Conservation (phyloP, 345 rosid genomes). For the Hibiscus syriacus region DNA sequence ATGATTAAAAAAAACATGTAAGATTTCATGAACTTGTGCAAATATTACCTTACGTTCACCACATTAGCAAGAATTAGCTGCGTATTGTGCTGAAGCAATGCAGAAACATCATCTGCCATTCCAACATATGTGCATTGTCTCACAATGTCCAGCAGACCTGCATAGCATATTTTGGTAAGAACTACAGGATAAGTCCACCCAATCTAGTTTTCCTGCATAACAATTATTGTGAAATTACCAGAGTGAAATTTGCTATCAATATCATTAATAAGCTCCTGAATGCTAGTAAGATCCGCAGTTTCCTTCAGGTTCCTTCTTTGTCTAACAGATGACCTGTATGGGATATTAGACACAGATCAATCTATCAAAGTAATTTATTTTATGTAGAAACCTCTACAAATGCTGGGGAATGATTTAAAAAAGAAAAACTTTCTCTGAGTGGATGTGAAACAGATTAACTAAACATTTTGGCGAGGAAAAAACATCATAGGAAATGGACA, state of each 20-base stretch:
- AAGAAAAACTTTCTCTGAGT: background rate
- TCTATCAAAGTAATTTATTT: constrained; percentile 2
- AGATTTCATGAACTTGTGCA: background rate
- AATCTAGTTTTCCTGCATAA: constrained; percentile 9
- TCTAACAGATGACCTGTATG: constrained; percentile 60
- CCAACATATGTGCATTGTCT: constrained; percentile 84
- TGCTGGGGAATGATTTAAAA: background rate
- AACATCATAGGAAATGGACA: background rate
- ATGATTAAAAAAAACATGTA: background rate
- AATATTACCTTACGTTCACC: constrained; percentile 65
- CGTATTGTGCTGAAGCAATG: constrained; percentile 81
- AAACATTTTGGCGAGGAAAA: background rate
- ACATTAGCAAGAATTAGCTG: constrained; percentile 86
- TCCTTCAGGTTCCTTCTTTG: constrained; percentile 83
- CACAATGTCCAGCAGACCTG: constrained; percentile 74
- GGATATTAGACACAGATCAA: background rate
- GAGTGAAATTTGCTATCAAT: constrained; percentile 60
- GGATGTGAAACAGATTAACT: background rate
- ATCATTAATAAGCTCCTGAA: constrained; percentile 68
- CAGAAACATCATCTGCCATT: constrained; percentile 90
- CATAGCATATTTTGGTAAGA: constrained; percentile 15
- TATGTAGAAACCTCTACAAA: background rate
- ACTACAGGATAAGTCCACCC: background rate
- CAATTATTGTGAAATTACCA: constrained; percentile 30
- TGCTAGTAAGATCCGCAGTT: constrained; percentile 91